A percentile compares a stretch with the other conserved stretches of the same genome.
Evolutionary conservation across 2,329 filamentous ascomycete species (phyloP).

Genomic region (Diaporthe sp.): DNA sequence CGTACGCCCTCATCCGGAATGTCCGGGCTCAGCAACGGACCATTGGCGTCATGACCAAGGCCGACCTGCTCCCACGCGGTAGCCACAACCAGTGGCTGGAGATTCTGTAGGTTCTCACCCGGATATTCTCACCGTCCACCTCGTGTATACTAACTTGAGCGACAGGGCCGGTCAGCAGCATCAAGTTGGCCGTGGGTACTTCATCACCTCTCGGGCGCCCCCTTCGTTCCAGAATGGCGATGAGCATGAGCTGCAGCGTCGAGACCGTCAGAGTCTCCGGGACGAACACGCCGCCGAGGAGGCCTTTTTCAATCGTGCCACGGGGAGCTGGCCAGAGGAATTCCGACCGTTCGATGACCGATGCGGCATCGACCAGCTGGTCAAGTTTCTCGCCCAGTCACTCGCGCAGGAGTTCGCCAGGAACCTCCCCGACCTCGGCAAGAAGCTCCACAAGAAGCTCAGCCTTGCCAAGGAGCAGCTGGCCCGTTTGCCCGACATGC

Average conservation of each 20-base stretch:
- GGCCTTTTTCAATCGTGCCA: conserved; percentile 57
- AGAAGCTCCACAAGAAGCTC: conserved; percentile 62
- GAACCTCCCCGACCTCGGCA: conserved; percentile 55
- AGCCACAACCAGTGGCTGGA: conserved; percentile 68
- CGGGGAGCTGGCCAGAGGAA: conserved; percentile 56
- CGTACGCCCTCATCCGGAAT: conserved; percentile 71
- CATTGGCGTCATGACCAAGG: conserved; percentile 85
- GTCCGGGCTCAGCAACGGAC: conserved; percentile 68
- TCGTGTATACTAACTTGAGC: neutral
- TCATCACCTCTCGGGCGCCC: conserved; percentile 76
- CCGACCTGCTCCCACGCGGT: conserved; percentile 73
- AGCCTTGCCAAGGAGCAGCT: conserved; percentile 65
- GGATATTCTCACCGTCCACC: neutral
- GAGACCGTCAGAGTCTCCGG: conserved; percentile 43
- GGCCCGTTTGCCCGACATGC: conserved; percentile 71
- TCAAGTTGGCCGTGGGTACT: conserved; percentile 78
- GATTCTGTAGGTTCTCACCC: conserved; percentile 49
- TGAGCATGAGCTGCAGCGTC: conserved; percentile 54
- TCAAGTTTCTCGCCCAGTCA: conserved; percentile 62
- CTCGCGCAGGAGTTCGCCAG: conserved; percentile 65
- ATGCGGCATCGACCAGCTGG: conserved; percentile 65
- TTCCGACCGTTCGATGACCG: conserved; percentile 60
- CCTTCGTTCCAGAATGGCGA: conserved; percentile 26
- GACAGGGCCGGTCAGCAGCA: conserved; percentile 64
- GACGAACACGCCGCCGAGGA: conserved; percentile 64